Evolutionary conservation across 116 monocot species (phyloP).

Genomic region (Dioscorea cayenensis): DNA sequence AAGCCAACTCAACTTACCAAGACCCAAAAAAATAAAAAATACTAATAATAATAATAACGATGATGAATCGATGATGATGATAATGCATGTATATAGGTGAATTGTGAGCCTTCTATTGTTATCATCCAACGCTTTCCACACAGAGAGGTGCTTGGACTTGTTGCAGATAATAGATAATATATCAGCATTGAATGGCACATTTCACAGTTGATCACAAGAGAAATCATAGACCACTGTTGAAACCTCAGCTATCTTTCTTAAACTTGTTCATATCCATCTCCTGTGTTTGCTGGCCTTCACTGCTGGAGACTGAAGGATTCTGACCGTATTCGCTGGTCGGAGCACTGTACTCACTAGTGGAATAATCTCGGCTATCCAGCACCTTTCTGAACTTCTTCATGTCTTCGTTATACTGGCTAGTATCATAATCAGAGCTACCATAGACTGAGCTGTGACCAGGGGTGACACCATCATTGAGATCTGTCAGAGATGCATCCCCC

Average conservation of each 20-base stretch:
- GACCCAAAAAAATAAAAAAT: neutral
- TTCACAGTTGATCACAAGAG: neutral
- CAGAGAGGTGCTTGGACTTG: too few relatives aligned
- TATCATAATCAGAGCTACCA: constrained; percentile 58
- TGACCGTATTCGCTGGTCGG: constrained; percentile 67
- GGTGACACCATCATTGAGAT: constrained; percentile 46
- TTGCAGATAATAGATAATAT: neutral
- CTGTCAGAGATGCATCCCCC: constrained; percentile 53
- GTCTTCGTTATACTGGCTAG: constrained; percentile 55
- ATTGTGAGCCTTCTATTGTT: too few relatives aligned
- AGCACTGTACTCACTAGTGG: constrained; percentile 51
- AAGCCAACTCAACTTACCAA: neutral
- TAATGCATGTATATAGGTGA: too few relatives aligned
- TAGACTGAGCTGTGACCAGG: constrained; percentile 56
- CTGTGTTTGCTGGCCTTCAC: constrained; percentile 44
- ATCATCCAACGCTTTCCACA: too few relatives aligned
- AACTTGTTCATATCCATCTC: constrained; percentile 40
- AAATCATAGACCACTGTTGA: constrained; percentile 9
- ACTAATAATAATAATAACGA: neutral
- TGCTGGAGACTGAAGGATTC: constrained; percentile 69
- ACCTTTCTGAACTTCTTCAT: constrained; percentile 72
- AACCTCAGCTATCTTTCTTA: constrained; percentile 30
- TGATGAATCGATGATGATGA: neutral
- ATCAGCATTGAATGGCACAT: neutral
- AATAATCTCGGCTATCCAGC: constrained; percentile 38